phyloP scores from a whole-genome alignment of 306 rosid species.

The Cucumis sativus region DNA sequence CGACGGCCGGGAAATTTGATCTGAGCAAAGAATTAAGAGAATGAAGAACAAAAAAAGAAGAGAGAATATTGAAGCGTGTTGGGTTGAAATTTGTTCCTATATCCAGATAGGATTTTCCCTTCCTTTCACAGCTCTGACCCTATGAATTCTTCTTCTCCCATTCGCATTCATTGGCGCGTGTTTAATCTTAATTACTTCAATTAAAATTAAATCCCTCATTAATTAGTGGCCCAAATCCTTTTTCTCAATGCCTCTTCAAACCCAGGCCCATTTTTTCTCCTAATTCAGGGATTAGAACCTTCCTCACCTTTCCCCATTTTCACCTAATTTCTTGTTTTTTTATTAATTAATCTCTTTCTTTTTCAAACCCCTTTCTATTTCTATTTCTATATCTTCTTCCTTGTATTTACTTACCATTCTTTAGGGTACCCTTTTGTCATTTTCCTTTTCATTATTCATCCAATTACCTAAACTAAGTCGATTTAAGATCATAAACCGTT shows the following conservation, averaged over 20 bases:
- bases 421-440: not conserved
- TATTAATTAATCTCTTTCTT: not conserved
- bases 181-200: no score
- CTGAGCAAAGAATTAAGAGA: not conserved
- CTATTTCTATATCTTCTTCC: not conserved
- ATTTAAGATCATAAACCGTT: not conserved
- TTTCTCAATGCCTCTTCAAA: not conserved
- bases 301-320: not conserved
- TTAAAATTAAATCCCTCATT: not conserved
- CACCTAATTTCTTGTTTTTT: not conserved
- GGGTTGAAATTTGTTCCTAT: conserved; percentile 8
- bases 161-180: conserved; percentile 8
- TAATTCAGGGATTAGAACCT: not conserved
- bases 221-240: not conserved
- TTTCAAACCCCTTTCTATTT: not conserved
- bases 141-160: not conserved
- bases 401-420: not conserved
- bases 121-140: not conserved
- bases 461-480: not conserved
- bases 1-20: not conserved
- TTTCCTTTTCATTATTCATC: not conserved
- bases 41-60: not conserved
- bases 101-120: conserved; percentile 5
- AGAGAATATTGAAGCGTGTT: conserved; percentile 6
- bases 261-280: not conserved